Evolutionary conservation across 768 basidiomycete species (phyloP), one percentile per base, ranked within the genome.

Genomic region (Gloeophyllum trabeum): DNA sequence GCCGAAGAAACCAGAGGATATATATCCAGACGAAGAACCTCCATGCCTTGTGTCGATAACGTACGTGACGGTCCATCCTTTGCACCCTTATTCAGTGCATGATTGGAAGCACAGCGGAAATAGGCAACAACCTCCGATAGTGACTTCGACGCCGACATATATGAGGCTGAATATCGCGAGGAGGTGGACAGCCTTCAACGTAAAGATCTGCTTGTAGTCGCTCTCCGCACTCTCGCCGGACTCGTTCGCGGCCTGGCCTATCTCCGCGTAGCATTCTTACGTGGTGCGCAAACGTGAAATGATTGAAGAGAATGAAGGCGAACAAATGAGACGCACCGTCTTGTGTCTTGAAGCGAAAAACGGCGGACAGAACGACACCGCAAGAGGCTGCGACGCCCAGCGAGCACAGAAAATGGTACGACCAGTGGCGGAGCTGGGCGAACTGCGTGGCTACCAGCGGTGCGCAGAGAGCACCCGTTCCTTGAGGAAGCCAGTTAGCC

Each of bases 1-100:
- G 6, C 63, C 66, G 39, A 64, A 67, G 52, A 65, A 65, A 2
- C 65, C 65, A 30, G 63, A 60, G 3, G 66, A 67, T 34, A 67
- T 62, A 46, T 70, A 68, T 6, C 69, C 69, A 6, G 66, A 52
- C 19, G 49, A 53, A 0, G 56, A 49, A 2, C 63, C 62, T 6
- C 67, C 67, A 23, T 55, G 56, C 12, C 67, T 57, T 40, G 61
- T 55, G 19, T 60, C 47, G 38, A 65, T 58, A 28, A 70, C 58
- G 49, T 60, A 69, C 6, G 69, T 70, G 3, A 69, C 67, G 35
- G 66, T 67, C 67, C 69, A 70, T 10, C 66, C 66, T 63, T 40
- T 6, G 26, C n/a, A 21, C 16, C 13, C 21, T 24, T 13, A 19
- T 24, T 35, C 23, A 12, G 14, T 30, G 6, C 16, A 41, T 13